Conservation (phyloP, 192 early-diverging fungal genomes). For the Linderina pennispora region DNA sequence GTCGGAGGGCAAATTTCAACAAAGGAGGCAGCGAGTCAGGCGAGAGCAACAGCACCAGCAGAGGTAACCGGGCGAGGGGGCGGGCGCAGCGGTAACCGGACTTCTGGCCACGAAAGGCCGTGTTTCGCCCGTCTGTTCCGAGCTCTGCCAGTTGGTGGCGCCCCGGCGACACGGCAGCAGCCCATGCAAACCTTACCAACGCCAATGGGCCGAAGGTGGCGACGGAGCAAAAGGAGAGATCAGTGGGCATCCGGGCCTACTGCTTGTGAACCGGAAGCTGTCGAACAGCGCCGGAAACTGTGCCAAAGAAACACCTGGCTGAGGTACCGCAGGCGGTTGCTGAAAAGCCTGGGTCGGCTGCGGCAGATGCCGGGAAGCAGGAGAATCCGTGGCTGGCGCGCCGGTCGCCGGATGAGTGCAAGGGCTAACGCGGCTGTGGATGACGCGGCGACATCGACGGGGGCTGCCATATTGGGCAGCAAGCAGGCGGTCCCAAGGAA, state of each 20-base stretch:
- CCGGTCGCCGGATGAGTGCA: too few relatives aligned
- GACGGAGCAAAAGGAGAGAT: background rate
- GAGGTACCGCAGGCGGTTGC: too few relatives aligned
- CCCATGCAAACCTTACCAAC: background rate
- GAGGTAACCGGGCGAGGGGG: slow-evolving; percentile 1
- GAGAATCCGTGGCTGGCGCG: too few relatives aligned
- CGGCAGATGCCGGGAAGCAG: too few relatives aligned
- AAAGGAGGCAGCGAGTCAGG: background rate
- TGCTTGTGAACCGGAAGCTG: slow-evolving; percentile 1
- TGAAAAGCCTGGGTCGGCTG: too few relatives aligned
- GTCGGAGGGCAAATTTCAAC: background rate
- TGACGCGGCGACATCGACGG: background rate
- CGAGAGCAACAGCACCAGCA: background rate
- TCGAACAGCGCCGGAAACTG: too few relatives aligned
- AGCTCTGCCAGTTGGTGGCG: slow-evolving; percentile 11
- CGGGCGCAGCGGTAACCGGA: background rate
- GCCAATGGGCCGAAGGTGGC: background rate
- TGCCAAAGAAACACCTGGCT: too few relatives aligned
- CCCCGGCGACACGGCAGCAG: background rate
- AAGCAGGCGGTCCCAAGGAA: too few relatives aligned
- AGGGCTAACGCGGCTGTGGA: too few relatives aligned
- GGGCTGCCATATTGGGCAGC: too few relatives aligned
- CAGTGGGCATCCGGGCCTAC: background rate
- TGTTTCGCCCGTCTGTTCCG: slow-evolving; percentile 36
- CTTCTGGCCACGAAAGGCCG: slow-evolving; percentile 9